A percentile compares a stretch with the other conserved stretches of the same genome.
Conservation (phyloP, 805 yeast species). For the Candida awuae region DNA sequence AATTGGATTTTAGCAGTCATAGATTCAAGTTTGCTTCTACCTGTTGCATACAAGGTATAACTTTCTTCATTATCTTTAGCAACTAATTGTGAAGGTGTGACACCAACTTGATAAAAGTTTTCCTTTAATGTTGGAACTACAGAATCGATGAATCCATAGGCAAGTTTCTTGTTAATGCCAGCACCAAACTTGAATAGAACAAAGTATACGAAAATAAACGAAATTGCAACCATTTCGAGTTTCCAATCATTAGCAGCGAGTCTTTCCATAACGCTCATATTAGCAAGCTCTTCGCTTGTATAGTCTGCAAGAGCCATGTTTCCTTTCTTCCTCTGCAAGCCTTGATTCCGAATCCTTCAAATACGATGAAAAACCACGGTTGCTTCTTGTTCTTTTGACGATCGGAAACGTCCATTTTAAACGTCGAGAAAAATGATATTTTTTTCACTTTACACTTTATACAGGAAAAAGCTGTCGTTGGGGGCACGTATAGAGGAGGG, state of each 20-base stretch:
- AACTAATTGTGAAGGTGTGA: slow-evolving; percentile 35
- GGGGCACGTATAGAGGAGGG: too few relatives aligned
- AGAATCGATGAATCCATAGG: slow-evolving; percentile 40
- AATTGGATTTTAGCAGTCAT: slow-evolving; percentile 55
- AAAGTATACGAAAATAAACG: slow-evolving; percentile 42
- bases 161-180: slow-evolving; percentile 46
- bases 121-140: slow-evolving; percentile 45
- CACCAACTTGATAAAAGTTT: slow-evolving; percentile 78
- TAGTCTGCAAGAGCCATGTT: not conserved
- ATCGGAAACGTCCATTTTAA: too few relatives aligned
- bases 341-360: too few relatives aligned
- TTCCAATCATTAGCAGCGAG: slow-evolving; percentile 63
- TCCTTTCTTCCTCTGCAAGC: too few relatives aligned
- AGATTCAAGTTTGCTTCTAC: slow-evolving; percentile 68
- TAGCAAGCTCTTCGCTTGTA: slow-evolving; percentile 44
- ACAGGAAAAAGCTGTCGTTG: too few relatives aligned
- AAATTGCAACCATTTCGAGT: slow-evolving; percentile 54
- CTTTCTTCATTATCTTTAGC: slow-evolving; percentile 57
- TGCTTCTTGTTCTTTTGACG: too few relatives aligned
- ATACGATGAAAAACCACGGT: too few relatives aligned
- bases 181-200: slow-evolving; percentile 52
- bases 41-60: slow-evolving; percentile 73
- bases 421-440: too few relatives aligned
- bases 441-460: too few relatives aligned
- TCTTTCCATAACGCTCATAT: slow-evolving; percentile 53